These are phyloP conservation scores for Hydnomerulius pinastri DNA, from an alignment of 768 basidiomycete genomes.

Conservation along the genomic window DNA sequence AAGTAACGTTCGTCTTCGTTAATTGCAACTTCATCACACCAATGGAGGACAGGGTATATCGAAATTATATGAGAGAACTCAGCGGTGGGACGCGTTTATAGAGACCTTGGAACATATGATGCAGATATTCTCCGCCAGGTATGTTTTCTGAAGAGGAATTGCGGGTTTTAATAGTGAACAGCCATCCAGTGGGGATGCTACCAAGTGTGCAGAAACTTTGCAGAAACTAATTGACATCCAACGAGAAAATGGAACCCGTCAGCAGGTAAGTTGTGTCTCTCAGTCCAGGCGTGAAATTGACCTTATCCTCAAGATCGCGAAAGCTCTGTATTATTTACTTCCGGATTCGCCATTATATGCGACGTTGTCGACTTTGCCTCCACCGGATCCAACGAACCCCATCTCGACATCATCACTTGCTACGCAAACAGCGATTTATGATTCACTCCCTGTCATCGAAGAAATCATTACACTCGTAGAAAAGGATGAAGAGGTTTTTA, in stretches of 20 bases:
- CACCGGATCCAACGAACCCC: conserved; percentile 77
- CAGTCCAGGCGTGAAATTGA: not conserved
- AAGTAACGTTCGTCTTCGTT: conserved; percentile 15
- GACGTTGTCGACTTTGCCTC: conserved; percentile 65
- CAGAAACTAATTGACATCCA: conserved; percentile 74
- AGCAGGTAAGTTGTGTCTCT: conserved; percentile 46
- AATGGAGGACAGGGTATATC: conserved; percentile 58
- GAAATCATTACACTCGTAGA: conserved; percentile 71
- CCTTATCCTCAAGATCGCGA: conserved; percentile 52
- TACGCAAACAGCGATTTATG: conserved; percentile 63
- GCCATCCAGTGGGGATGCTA: conserved; percentile 61
- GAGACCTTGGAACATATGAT: conserved; percentile 58
- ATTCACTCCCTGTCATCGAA: conserved; percentile 70
- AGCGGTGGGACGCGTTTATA: conserved; percentile 58
- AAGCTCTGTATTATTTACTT: conserved; percentile 68
- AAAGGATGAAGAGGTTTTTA: conserved; percentile 54
- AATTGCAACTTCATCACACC: conserved; percentile 17
- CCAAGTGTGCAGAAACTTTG: conserved; percentile 78
- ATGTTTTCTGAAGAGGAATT: conserved; percentile 17
- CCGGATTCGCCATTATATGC: conserved; percentile 68
- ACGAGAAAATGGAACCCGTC: conserved; percentile 57
- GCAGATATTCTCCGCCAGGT: conserved; percentile 61
- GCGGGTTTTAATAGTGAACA: not conserved
- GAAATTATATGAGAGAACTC: conserved; percentile 67
- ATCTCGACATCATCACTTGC: conserved; percentile 56